Evolutionary conservation across 208 protist species (phyloP).

Genomic region (Trypanosoma congolense): DNA sequence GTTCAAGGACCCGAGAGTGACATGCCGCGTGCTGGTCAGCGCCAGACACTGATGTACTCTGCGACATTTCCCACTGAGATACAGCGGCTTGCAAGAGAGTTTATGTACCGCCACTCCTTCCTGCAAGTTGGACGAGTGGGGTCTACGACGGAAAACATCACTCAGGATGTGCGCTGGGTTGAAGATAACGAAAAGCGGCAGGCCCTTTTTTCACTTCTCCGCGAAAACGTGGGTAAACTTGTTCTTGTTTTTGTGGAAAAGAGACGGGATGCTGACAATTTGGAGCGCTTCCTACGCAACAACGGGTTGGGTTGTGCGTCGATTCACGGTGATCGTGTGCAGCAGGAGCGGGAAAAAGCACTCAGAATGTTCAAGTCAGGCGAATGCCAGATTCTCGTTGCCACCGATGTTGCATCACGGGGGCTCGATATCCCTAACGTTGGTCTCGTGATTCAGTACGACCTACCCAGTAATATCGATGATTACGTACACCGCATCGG

Average conservation of each 20-base stretch:
- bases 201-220: conserved; percentile 62
- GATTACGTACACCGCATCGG: conserved; percentile 99
- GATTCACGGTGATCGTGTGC: conserved; percentile 96
- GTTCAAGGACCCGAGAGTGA: conserved; percentile 93
- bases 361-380: conserved; percentile 88
- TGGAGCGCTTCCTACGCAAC: conserved; percentile 91
- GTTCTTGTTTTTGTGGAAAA: conserved; percentile 98
- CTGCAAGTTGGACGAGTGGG: conserved; percentile 97
- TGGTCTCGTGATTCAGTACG: conserved; percentile 97
- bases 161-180: conserved; percentile 93
- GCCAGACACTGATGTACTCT: conserved; percentile 99
- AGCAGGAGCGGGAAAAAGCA: conserved; percentile 90
- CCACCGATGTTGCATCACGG: conserved; percentile 97
- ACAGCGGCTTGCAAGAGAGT: conserved; percentile 96
- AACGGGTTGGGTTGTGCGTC: conserved; percentile 83
- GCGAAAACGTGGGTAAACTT: conserved; percentile 61
- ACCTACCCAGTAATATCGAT: conserved; percentile 97
- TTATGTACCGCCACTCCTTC: conserved; percentile 96
- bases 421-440: conserved; percentile 98
- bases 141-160: conserved; percentile 96
- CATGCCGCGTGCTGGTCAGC: conserved; percentile 93
- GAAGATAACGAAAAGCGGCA: conserved; percentile 82
- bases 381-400: conserved; percentile 91
- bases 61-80: conserved; percentile 99
- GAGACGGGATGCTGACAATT: conserved; percentile 95